Evolutionary conservation across 352 stramenopile genomes (phyloP).

Genomic region (Phytophthora chlamydospora): DNA sequence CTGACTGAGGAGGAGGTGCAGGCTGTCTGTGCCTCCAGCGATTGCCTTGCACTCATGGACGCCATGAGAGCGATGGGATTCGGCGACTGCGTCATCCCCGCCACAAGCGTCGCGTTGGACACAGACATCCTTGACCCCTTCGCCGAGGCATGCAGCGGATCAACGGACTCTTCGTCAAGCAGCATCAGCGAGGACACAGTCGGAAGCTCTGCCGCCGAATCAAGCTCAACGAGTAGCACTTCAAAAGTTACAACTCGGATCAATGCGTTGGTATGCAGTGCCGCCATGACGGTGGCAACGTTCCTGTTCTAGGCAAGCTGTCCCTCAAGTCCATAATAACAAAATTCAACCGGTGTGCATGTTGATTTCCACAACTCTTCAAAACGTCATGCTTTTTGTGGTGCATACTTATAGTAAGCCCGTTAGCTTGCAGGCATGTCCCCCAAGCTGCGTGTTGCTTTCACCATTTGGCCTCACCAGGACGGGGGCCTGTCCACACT

Average conservation of each 20-base stretch:
- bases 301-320: no score
- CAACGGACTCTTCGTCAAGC: constrained; percentile 4
- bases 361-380: no score
- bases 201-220: constrained; percentile 4
- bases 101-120: constrained; percentile 21
- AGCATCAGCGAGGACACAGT: not conserved
- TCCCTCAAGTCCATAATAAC: no score
- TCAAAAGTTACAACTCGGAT: no score
- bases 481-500: no score
- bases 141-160: constrained; percentile 16
- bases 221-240: not conserved
- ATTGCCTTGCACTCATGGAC: constrained; percentile 28
- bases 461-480: no score
- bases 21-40: constrained; percentile 24
- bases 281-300: not conserved
- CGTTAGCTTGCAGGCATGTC: no score
- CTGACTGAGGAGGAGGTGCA: constrained; percentile 26
- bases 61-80: constrained; percentile 27
- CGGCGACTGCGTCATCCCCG: constrained; percentile 30
- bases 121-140: constrained; percentile 35
- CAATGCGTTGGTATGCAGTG: no score
- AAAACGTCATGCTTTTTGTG: no score
- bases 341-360: no score
- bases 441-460: no score
- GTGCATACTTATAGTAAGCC: no score